Conservation (phyloP, 805 yeast species). For the Starmera dryadoides region DNA sequence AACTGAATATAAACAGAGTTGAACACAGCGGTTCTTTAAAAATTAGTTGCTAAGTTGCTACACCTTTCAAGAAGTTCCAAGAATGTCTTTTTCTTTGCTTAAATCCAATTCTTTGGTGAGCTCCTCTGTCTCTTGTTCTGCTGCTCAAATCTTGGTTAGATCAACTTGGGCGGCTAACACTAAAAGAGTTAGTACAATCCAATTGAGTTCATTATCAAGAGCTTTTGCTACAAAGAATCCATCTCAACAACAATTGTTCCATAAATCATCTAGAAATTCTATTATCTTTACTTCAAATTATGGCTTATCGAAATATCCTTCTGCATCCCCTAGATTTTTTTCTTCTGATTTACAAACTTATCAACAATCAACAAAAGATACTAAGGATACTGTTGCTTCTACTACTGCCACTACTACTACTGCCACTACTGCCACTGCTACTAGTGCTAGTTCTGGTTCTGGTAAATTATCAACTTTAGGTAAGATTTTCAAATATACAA, state of each 20-base stretch:
- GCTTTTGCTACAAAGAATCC: not conserved
- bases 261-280: not conserved
- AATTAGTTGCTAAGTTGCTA: too few species aligned
- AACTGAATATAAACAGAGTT: too few species aligned
- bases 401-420: not conserved
- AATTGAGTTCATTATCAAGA: not conserved
- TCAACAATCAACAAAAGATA: not conserved
- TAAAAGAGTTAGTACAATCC: too few species aligned
- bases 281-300: not conserved
- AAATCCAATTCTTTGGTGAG: too few species aligned
- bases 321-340: not conserved
- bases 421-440: not conserved
- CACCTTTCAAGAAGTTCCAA: too few species aligned
- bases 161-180: too few species aligned
- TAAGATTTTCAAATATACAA: slow-evolving; percentile 24
- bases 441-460: too few species aligned
- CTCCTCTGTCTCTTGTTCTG: too few species aligned
- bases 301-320: not conserved
- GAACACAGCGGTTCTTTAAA: too few species aligned
- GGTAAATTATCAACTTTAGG: slow-evolving; percentile 19
- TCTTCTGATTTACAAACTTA: not conserved
- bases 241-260: not conserved
- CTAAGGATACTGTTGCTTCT: not conserved
- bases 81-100: too few species aligned
- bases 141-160: too few species aligned